phyloP scores from a whole-genome alignment of 2,329 filamentous ascomycete species.

The Cercospora sesami region DNA sequence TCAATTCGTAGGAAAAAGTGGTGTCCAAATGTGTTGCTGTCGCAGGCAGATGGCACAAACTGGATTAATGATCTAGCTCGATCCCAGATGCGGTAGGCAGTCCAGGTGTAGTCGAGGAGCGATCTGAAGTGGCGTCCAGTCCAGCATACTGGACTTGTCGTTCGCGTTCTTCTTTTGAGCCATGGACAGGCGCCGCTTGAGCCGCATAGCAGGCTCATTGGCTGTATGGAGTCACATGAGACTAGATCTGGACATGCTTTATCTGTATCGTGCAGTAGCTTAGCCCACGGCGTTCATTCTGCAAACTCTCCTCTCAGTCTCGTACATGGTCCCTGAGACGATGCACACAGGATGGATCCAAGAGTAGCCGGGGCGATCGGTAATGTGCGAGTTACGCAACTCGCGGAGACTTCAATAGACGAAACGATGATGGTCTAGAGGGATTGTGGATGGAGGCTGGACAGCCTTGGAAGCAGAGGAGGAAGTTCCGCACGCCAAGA shows the following conservation, averaged over 20 bases:
- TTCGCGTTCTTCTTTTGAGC: neutral
- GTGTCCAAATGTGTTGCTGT: too few relatives aligned
- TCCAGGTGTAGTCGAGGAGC: neutral
- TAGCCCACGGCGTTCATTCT: neutral
- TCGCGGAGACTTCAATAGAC: too few relatives aligned
- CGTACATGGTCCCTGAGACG: neutral
- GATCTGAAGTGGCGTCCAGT: neutral
- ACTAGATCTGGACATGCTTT: neutral
- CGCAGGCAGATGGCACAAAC: neutral
- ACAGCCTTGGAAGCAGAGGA: neutral
- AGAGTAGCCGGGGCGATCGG: too few relatives aligned
- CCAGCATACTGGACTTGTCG: neutral
- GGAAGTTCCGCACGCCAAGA: neutral
- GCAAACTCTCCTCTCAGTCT: neutral
- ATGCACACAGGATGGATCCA: too few relatives aligned
- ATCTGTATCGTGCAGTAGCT: constrained; percentile 13
- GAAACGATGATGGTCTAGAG: neutral
- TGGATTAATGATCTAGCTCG: neutral
- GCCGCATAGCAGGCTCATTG: neutral
- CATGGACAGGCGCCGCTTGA: neutral
- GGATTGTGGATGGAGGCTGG: neutral
- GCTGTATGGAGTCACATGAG: neutral
- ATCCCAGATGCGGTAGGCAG: neutral
- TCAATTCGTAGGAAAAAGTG: too few relatives aligned
- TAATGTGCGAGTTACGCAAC: too few relatives aligned